A percentile compares a stretch with the other conserved stretches of the same genome.
These are phyloP conservation scores for Triticum turgidum DNA, from an alignment of 176 grass and related monocot genomes.

Conservation along the genomic window DNA sequence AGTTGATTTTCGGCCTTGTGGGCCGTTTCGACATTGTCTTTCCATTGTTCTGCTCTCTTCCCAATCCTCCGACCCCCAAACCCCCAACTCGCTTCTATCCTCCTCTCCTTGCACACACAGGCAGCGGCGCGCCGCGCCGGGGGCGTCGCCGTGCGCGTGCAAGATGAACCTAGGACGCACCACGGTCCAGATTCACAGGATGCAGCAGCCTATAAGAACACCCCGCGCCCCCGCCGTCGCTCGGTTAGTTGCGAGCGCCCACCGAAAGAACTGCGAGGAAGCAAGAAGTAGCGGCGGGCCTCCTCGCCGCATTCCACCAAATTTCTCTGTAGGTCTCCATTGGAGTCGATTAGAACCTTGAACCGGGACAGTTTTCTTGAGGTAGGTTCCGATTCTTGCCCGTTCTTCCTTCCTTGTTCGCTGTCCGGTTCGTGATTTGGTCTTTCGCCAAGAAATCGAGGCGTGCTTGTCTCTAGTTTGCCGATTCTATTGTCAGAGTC, in stretches of 20 bases:
- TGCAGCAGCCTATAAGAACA: conserved; percentile 7
- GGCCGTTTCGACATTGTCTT: background rate
- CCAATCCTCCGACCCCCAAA: background rate
- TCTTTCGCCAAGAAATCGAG: background rate
- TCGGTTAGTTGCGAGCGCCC: background rate
- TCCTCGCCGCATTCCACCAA: background rate
- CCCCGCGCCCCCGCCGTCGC: background rate
- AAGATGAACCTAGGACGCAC: background rate
- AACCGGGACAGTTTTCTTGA: background rate
- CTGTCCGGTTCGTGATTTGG: background rate
- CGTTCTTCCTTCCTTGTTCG: background rate
- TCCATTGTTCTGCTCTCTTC: background rate
- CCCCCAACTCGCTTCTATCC: background rate
- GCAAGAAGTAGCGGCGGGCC: background rate
- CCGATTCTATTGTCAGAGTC: background rate
- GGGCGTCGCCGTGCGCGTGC: background rate
- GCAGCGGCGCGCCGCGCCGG: background rate
- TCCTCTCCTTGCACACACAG: background rate
- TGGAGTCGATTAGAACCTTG: background rate
- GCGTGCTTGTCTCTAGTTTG: background rate
- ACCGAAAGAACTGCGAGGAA: conserved; percentile 7
- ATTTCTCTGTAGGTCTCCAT: background rate
- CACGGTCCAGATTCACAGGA: background rate
- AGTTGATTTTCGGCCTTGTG: no score
- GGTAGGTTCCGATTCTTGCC: background rate